These are phyloP conservation scores for Xanthoconium separans DNA, from an alignment of 1,284 basidiomycete species.

Conservation along the genomic window DNA sequence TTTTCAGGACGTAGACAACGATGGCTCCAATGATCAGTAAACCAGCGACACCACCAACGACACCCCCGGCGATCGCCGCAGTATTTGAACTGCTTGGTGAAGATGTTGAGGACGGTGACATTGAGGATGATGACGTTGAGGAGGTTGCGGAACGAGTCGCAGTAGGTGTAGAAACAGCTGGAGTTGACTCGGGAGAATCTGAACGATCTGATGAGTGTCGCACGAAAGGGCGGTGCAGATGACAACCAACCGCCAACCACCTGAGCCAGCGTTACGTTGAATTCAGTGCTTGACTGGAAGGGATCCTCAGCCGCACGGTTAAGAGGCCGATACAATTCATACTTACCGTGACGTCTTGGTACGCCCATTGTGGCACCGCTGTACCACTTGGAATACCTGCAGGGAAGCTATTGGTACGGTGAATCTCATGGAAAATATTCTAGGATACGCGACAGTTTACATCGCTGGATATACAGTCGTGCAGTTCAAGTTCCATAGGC, in stretches of 20 bases:
- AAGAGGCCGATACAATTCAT: background rate
- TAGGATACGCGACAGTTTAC: conserved; percentile 12
- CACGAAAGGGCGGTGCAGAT: background rate
- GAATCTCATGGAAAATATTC: background rate
- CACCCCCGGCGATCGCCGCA: conserved; percentile 34
- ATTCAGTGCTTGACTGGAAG: conserved; percentile 14
- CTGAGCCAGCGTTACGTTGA: conserved; percentile 25
- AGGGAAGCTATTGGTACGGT: conserved; percentile 18
- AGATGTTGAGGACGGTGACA: conserved; percentile 1
- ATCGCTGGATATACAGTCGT: conserved; percentile 14
- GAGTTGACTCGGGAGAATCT: conserved; percentile 33
- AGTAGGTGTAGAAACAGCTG: conserved; percentile 21
- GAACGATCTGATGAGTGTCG: background rate
- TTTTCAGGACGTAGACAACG: no score
- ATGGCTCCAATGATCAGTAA: no score
- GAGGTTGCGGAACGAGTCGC: background rate
- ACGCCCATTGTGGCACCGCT: conserved; percentile 33
- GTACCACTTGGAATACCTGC: conserved; percentile 27
- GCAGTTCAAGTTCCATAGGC: conserved; percentile 28
- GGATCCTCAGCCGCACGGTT: no score
- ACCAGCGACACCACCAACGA: conserved; percentile 39
- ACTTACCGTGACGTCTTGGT: conserved; percentile 30
- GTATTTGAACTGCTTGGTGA: conserved; percentile 6
- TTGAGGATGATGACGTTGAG: conserved; percentile 1
- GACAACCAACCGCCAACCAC: conserved; percentile 23